Conservation (phyloP, 2,329 filamentous ascomycete genomes). For the Periconia digitata region DNA sequence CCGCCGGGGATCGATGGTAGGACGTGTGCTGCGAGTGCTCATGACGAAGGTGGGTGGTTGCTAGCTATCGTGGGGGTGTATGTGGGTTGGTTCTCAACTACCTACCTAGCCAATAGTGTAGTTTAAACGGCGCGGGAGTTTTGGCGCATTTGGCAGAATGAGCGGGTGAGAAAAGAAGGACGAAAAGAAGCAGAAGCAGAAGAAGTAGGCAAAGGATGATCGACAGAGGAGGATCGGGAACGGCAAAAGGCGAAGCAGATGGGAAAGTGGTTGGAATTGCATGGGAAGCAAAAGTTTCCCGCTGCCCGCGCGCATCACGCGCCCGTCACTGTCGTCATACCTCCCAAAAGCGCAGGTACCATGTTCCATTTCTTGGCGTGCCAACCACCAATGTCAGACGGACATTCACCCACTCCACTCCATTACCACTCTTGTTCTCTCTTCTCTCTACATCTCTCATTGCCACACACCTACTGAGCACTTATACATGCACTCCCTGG, state of each 20-base stretch:
- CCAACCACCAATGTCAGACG: not conserved
- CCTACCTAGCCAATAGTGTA: conserved; percentile 24
- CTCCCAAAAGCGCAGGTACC: not conserved
- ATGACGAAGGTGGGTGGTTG: conserved; percentile 21
- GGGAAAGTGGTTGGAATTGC: conserved; percentile 2
- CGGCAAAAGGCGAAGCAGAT: not conserved
- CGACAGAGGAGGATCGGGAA: not conserved
- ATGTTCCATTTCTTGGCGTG: not conserved
- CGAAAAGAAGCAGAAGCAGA: not conserved
- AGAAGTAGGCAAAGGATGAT: too few species aligned
- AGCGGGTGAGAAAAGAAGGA: not conserved
- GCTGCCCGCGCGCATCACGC: conserved; percentile 5
- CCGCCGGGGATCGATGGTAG: conserved; percentile 43
- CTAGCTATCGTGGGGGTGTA: conserved; percentile 6
- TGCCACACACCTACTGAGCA: not conserved
- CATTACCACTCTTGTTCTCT: not conserved
- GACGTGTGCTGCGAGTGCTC: conserved; percentile 26
- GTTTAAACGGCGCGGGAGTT: not conserved
- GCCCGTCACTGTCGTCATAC: conserved; percentile 3
- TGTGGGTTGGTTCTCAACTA: conserved; percentile 2
- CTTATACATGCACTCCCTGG: not conserved
- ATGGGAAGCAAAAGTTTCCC: conserved; percentile 2
- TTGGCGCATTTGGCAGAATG: not conserved
- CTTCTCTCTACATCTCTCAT: not conserved
- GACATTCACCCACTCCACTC: not conserved